Conservation (phyloP, 2,329 filamentous ascomycete genomes). For the Penicillium corylophilum region DNA sequence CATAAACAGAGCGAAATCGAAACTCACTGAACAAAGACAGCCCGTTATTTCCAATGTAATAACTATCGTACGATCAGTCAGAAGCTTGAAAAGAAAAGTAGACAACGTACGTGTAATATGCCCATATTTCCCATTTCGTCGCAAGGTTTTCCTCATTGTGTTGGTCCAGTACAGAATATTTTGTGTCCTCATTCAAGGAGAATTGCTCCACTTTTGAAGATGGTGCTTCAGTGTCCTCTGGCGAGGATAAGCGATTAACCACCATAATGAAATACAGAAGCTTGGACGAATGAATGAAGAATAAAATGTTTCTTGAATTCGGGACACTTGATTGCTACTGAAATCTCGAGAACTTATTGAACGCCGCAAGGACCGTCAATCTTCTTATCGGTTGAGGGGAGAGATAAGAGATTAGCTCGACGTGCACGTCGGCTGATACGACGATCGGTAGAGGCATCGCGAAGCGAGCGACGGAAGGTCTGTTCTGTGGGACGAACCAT, state of each 20-base stretch:
- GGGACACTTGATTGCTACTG: background rate
- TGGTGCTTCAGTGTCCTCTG: background rate
- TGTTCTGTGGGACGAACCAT: background rate
- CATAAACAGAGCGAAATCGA: background rate
- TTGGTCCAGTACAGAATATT: slow-evolving; percentile 46
- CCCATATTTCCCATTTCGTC: slow-evolving; percentile 56
- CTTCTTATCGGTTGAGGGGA: background rate
- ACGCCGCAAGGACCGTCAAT: background rate
- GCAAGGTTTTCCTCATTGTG: slow-evolving; percentile 56
- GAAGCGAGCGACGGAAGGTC: background rate
- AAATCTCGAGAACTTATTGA: background rate
- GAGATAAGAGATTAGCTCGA: background rate
- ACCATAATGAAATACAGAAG: background rate
- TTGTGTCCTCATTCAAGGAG: background rate
- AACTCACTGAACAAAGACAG: slow-evolving; percentile 56
- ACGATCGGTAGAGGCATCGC: background rate
- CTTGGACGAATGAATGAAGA: background rate
- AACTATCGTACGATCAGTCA: slow-evolving; percentile 39
- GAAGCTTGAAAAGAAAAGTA: background rate
- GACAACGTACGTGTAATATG: slow-evolving; percentile 51
- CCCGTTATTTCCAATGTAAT: slow-evolving; percentile 68
- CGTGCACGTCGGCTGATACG: background rate
- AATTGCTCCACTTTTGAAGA: background rate
- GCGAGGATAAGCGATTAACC: background rate
- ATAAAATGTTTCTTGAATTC: background rate